These are phyloP conservation scores for Talaromyces rugulosus DNA, from an alignment of 2,329 filamentous ascomycete species.

Conservation along the genomic window DNA sequence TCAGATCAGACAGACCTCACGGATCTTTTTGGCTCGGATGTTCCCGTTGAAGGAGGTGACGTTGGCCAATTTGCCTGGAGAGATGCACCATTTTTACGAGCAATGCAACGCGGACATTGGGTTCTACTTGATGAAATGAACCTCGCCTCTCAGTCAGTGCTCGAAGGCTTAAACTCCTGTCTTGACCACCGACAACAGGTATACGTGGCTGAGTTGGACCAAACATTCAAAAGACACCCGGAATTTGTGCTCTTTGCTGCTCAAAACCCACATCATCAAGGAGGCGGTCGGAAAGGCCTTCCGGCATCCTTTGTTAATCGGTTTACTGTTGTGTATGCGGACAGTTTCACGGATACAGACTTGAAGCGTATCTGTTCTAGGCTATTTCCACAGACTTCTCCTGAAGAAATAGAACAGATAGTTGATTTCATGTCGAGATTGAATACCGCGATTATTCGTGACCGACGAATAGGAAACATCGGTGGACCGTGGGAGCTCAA, in stretches of 20 bases:
- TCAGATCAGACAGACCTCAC: slow-evolving; percentile 98
- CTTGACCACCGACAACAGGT: slow-evolving; percentile 94
- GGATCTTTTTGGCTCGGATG: slow-evolving; percentile 94
- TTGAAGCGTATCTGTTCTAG: slow-evolving; percentile 75
- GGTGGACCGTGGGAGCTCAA: slow-evolving; percentile 95
- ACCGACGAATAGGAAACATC: slow-evolving; percentile 49
- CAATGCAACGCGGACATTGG: slow-evolving; percentile 97
- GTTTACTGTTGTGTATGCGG: slow-evolving; percentile 96
- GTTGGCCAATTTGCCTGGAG: slow-evolving; percentile 92
- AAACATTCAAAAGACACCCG: slow-evolving; percentile 84
- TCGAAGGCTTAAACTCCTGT: slow-evolving; percentile 94
- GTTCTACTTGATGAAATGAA: slow-evolving; percentile 99
- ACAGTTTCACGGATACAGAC: slow-evolving; percentile 79
- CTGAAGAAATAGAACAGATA: slow-evolving; percentile 59
- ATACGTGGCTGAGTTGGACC: slow-evolving; percentile 91
- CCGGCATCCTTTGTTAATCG: slow-evolving; percentile 96
- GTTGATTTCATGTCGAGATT: slow-evolving; percentile 79
- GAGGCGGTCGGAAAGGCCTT: slow-evolving; percentile 88
- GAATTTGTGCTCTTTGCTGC: slow-evolving; percentile 94
- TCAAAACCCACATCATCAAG: slow-evolving; percentile 96
- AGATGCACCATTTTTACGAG: slow-evolving; percentile 89
- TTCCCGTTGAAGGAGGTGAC: slow-evolving; percentile 87
- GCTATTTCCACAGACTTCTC: slow-evolving; percentile 64
- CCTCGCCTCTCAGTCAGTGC: slow-evolving; percentile 88
- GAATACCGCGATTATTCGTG: slow-evolving; percentile 64